Evolutionary conservation across 306 rosid species (phyloP), one percentile per base, ranked within the genome.

Genomic region (Inga laurina): DNA sequence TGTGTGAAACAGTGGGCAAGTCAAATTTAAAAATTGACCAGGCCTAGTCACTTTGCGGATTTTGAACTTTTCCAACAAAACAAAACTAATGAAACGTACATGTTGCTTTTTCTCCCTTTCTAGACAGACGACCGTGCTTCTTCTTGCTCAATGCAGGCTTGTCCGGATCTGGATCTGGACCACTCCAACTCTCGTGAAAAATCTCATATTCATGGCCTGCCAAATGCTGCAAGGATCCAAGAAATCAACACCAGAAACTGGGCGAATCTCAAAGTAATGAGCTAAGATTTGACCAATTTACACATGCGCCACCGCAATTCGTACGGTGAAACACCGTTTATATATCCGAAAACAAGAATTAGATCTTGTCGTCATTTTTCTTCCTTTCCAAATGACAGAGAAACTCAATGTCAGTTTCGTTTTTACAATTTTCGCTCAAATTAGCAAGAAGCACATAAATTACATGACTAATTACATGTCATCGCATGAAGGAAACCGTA

Each of bases 141-240:
- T 85, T 88, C 77, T 77, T 87, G 52, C 65, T 87, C 11, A 37
- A 72, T 56, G 87, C 64, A 59, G 79, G 81, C 79, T 79, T 90
- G 92, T 89, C 94, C 81, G 88, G 86, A 84, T 84, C 90, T 48
- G 82, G 91, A 91, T 92, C 92, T 76, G 91, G 92, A 88, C 94
- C 97, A 82, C 94, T 91, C 85, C 88, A 90, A 64, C 88, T 88
- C 62, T 87, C 93, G 44, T 77, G 91, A 52, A 85, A 56, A 70
- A 83, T 85, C 75, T 91, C 97, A 21, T 81, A 82, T 21, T 90
- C 90, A 54, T 84, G 86, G 41, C 83, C 88, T 43, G 88, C 89
- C 84, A 92, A 85, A 79, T 91, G 90, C 98, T 94, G 91, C 90
- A 88, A 74, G 32, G 82, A 82, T 85, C 85, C 79, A 32, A 66